These are phyloP conservation scores for Russula virescens DNA, from an alignment of 768 basidiomycete genomes.

Conservation along the genomic window DNA sequence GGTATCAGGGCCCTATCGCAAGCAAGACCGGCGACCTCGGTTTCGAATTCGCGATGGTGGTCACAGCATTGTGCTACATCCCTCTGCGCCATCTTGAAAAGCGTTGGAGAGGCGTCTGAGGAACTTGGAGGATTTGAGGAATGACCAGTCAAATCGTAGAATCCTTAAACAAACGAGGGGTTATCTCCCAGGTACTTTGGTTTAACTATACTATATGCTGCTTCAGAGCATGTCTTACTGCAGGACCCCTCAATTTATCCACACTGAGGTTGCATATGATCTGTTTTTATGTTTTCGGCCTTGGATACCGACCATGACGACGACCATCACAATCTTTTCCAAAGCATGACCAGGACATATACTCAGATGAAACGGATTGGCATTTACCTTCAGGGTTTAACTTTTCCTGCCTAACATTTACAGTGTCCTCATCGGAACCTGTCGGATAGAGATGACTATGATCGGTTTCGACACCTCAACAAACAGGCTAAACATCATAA, in stretches of 20 bases:
- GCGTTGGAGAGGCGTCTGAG: slow-evolving; percentile 8
- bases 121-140: neutral
- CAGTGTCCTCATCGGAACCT: no score
- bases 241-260: neutral
- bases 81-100: slow-evolving; percentile 41
- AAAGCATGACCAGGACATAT: no score
- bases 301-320: no score
- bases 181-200: neutral
- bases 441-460: no score
- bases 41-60: slow-evolving; percentile 51
- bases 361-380: no score
- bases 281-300: no score
- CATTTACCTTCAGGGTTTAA: neutral
- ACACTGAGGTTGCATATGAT: neutral
- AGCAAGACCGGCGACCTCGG: slow-evolving; percentile 62
- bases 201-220: neutral
- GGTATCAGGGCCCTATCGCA: slow-evolving; percentile 68
- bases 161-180: neutral
- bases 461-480: no score
- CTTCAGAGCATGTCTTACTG: neutral
- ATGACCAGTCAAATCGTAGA: no score
- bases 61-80: slow-evolving; percentile 45
- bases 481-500: no score
- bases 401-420: no score
- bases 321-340: no score